These are phyloP conservation scores for Bryoerythrophyllum caledonicum DNA, from an alignment of 225 moss, liverwort and hornwort genomes.

Conservation along the genomic window DNA sequence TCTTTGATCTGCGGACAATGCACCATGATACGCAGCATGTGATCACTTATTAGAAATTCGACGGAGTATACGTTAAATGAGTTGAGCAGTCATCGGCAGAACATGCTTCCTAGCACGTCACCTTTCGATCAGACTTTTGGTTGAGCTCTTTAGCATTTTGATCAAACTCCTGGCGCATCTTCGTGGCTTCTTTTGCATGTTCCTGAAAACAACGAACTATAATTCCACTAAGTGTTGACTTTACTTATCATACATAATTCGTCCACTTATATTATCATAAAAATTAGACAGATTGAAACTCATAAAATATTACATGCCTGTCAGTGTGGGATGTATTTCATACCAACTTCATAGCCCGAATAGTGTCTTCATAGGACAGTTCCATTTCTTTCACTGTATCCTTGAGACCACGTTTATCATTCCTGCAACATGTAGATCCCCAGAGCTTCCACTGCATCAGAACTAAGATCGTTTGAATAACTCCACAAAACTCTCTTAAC, in stretches of 20 bases:
- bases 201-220: constrained; percentile 41
- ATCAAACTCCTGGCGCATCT: constrained; percentile 93
- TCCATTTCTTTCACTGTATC: constrained; percentile 77
- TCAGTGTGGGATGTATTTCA: not conserved
- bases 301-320: not conserved
- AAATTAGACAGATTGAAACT: not conserved
- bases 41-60: not conserved
- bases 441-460: constrained; percentile 51
- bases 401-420: constrained; percentile 73
- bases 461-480: not conserved
- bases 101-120: not conserved
- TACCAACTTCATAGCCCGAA: constrained; percentile 78
- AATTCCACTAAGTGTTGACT: not conserved
- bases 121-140: constrained; percentile 74
- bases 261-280: not conserved
- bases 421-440: constrained; percentile 51
- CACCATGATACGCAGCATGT: not conserved
- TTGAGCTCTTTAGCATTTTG: constrained; percentile 77
- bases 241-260: not conserved
- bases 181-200: constrained; percentile 87
- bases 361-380: constrained; percentile 73
- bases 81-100: not conserved
- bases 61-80: not conserved
- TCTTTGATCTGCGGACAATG: constrained; percentile 59
- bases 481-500: not conserved